These are phyloP conservation scores for Paspalum vaginatum DNA, from an alignment of 176 grass and related monocot genomes.

Conservation along the genomic window DNA sequence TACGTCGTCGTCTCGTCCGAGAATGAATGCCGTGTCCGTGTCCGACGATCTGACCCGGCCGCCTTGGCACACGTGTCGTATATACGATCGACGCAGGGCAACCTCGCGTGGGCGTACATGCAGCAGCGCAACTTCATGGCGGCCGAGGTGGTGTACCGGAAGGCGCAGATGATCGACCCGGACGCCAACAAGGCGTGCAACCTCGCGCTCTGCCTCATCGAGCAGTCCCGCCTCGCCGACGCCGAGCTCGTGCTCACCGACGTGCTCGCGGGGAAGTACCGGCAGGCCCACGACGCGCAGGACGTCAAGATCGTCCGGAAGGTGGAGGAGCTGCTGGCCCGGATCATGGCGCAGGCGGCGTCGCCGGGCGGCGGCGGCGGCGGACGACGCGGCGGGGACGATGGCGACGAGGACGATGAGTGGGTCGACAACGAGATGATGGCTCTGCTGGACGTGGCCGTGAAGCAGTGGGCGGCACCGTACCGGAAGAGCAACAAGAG, in stretches of 20 bases:
- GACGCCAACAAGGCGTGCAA: slow-evolving; percentile 92
- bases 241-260: slow-evolving; percentile 54
- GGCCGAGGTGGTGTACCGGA: slow-evolving; percentile 80
- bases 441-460: slow-evolving; percentile 59
- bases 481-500: slow-evolving; percentile 52
- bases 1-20: too few relatives aligned
- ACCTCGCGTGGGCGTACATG: slow-evolving; percentile 94
- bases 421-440: slow-evolving; percentile 54
- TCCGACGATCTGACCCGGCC: neutral
- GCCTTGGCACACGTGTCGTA: neutral
- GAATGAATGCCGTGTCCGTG: too few relatives aligned
- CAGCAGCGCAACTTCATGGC: slow-evolving; percentile 80
- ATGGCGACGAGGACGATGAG: slow-evolving; percentile 18
- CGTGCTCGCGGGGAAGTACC: slow-evolving; percentile 47
- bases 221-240: slow-evolving; percentile 60
- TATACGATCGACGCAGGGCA: slow-evolving; percentile 43
- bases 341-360: slow-evolving; percentile 34
- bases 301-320: slow-evolving; percentile 57
- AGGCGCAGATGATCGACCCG: slow-evolving; percentile 88
- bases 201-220: slow-evolving; percentile 73
- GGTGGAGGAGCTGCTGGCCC: slow-evolving; percentile 57
- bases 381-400: neutral
- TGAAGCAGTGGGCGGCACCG: slow-evolving; percentile 55
- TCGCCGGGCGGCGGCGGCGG: neutral
- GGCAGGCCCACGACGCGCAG: slow-evolving; percentile 22